Percentiles rank a stretch among this genome's conserved stretches.
Evolutionary conservation across 2,329 filamentous ascomycete species (phyloP).

Genomic region (Graphilbum fragrans): DNA sequence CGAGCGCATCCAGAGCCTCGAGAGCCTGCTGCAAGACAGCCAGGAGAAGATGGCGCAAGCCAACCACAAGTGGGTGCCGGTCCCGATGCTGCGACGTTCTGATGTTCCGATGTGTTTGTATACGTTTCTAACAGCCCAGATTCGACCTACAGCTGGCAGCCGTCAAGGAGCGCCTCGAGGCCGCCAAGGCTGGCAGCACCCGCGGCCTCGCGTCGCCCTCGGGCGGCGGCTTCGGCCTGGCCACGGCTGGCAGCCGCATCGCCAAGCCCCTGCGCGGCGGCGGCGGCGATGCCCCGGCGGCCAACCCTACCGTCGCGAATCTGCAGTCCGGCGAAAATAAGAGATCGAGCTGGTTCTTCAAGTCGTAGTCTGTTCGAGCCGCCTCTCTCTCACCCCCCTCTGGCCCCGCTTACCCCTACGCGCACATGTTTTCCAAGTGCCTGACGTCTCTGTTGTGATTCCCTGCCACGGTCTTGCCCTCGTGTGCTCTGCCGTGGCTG

Average conservation of each 20-base stretch:
- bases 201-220: conserved; percentile 61
- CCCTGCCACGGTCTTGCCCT: too few species aligned
- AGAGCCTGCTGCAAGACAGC: conserved; percentile 85
- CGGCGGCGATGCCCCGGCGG: conserved; percentile 37
- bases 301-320: conserved; percentile 43
- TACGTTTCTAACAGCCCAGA: conserved; percentile 34
- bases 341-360: conserved; percentile 40
- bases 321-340: conserved; percentile 54
- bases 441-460: too few species aligned
- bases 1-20: conserved; percentile 89
- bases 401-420: too few species aligned
- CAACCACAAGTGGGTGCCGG: conserved; percentile 73
- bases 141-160: conserved; percentile 95
- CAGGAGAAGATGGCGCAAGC: conserved; percentile 97
- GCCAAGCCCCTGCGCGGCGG: conserved; percentile 58
- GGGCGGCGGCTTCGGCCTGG: conserved; percentile 59
- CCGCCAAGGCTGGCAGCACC: conserved; percentile 83
- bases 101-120: too few species aligned
- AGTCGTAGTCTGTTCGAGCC: conserved; percentile 3
- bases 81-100: neutral
- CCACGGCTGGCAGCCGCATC: conserved; percentile 50
- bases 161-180: conserved; percentile 95
- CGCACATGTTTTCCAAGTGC: too few species aligned
- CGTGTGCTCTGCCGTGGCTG: too few species aligned
- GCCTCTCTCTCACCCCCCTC: too few species aligned